Conservation (phyloP, 2,329 filamentous ascomycete species). For the Hypoxylon rubiginosum region DNA sequence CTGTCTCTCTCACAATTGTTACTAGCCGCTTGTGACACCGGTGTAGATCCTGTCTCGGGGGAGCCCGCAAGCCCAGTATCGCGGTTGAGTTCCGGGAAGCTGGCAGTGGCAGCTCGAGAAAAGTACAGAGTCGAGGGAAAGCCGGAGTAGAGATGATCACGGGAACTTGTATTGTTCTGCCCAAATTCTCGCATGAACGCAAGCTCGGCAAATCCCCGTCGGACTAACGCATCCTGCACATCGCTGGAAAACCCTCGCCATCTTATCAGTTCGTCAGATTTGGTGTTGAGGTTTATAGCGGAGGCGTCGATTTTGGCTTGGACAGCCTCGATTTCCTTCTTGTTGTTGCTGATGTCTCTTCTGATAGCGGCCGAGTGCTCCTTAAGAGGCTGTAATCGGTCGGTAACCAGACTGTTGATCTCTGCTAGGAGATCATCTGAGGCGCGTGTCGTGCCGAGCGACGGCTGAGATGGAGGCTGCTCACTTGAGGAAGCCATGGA, state of each 20-base stretch:
- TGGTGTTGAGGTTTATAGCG: constrained; percentile 4
- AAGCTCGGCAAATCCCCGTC: constrained; percentile 22
- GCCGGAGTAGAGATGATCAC: background rate
- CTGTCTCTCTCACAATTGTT: background rate
- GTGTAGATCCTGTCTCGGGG: background rate
- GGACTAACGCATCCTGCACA: constrained; percentile 18
- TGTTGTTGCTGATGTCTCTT: constrained; percentile 1
- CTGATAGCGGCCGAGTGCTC: background rate
- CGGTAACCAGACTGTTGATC: background rate
- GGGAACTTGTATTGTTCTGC: constrained; percentile 6
- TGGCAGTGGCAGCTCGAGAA: background rate
- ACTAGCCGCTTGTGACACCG: background rate
- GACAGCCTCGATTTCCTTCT: constrained; percentile 9
- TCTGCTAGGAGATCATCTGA: background rate
- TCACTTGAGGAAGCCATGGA: constrained; percentile 4
- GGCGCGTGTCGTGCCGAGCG: background rate
- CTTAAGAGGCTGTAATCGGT: background rate
- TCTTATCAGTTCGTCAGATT: constrained; percentile 22
- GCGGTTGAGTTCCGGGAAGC: background rate
- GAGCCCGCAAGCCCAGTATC: background rate
- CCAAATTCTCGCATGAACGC: constrained; percentile 19
- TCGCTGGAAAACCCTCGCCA: constrained; percentile 24
- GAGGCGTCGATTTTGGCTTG: constrained; percentile 9
- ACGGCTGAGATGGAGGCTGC: background rate
- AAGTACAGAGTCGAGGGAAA: background rate